Evolutionary conservation across 208 protist species (phyloP).

Genomic region (Leishmania lainsoni): DNA sequence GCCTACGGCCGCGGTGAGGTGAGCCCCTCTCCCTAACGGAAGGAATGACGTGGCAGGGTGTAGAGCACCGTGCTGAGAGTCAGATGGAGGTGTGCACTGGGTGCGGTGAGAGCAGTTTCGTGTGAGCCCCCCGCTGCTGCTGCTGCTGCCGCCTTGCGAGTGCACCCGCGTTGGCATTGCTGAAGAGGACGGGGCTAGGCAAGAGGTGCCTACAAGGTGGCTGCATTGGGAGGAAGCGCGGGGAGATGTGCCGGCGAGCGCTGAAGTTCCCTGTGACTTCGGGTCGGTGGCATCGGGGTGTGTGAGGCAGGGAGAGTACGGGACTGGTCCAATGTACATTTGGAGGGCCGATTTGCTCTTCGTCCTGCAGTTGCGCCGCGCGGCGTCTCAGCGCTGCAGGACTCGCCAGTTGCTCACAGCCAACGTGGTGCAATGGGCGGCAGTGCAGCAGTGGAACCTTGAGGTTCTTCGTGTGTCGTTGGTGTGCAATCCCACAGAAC

Average conservation of each 20-base stretch:
- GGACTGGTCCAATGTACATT: conserved; percentile 13
- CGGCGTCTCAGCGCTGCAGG: not conserved
- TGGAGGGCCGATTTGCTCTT: conserved; percentile 3
- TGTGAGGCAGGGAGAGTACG: not conserved
- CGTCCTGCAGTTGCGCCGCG: conserved; percentile 16
- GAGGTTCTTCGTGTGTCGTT: no score
- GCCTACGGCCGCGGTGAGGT: not conserved
- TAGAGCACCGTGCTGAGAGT: conserved; percentile 18
- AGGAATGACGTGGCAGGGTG: conserved; percentile 14
- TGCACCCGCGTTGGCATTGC: not conserved
- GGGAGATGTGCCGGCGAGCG: not conserved
- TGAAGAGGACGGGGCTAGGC: not conserved
- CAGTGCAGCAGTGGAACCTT: no score
- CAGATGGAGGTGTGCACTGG: conserved; percentile 17
- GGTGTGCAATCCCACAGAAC: no score
- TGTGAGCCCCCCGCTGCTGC: not conserved
- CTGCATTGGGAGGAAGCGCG: no score
- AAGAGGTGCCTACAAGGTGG: no score
- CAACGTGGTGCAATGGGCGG: no score
- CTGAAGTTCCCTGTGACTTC: not conserved
- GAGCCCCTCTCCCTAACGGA: conserved; percentile 12
- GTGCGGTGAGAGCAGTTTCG: conserved; percentile 4
- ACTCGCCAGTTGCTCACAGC: no score
- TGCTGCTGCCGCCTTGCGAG: not conserved
- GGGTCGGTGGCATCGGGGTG: not conserved